Evolutionary conservation across 2,329 filamentous ascomycete species (phyloP), one percentile per base, ranked within the genome.

Genomic region (Neofusicoccum cordaticola): DNA sequence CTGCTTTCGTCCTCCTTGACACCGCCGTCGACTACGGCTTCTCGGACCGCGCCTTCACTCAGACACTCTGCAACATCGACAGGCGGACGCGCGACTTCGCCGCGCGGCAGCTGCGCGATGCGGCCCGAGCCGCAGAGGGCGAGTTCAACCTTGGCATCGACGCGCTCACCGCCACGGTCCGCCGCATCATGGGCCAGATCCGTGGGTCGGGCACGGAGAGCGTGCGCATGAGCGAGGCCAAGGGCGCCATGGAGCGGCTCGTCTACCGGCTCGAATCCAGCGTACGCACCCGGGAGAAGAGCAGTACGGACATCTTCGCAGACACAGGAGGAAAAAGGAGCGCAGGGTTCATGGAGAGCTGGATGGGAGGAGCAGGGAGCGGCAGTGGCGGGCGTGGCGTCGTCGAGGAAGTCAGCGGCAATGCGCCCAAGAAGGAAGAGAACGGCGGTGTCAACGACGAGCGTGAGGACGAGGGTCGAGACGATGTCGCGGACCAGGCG

Each of bases 111-210:
- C 64, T 53, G 15, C 61, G 50, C 34, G 63, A 66, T 9, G 47
- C 17, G 27, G 45, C 50, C 44, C 47, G 63, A 1, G 68, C 70
- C 1, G 63, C 65, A 3, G 79, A 78, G 12, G 80, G 84, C 2
- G 74, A 78, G 2, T 96, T 94, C 80, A 91, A 97, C 72, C 75
- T 79, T 5, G 82, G 87, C 11, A 81, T 97, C 39, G 93, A 97
- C 75, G 80, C 78, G 22, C 81, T 97, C 4, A 82, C 86, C 1
- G 77, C 78, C 17, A 69, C 70, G 9, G 67, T 77, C 58, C 74
- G 48, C 37, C 44, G 27, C 17, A 34, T 65, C 63, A 65, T 56
- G 47, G 57, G 37, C 1, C 81, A 80, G 39, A 80, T 96, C 60
- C 86, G 88, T 58, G 69, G 71, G 2, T 69, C 69, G 4, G 74